Evolutionary conservation across 495 filamentous ascomycete genomes (phyloP), one percentile per base, ranked within the genome.

Genomic region (Hypoxylon trugodes): DNA sequence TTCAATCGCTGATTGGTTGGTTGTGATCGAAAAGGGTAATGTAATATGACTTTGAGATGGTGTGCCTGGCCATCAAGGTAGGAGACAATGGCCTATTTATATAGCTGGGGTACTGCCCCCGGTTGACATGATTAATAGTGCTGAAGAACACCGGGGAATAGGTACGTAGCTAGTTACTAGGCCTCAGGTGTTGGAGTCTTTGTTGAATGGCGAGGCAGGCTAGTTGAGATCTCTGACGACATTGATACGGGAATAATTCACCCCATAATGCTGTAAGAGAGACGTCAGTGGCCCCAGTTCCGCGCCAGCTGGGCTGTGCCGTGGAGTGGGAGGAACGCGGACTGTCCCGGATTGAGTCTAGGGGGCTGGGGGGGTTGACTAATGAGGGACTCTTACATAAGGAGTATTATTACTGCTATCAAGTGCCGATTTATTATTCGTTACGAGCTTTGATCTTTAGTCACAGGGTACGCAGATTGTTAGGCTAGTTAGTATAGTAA

Each of bases 61-160:
- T 61, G 32, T 21, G 26, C 21, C 22, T 45, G 61, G 22, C 59
- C 69, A 69, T 61, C 66, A 67, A 53, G 69, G 69, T 72, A 45
- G 58, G 48, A 46, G 10, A 28, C n/a, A 41, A 21, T 1, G 30
- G 32, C 22, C 13, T 66, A 65, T 71, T 60, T 71, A 71, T 70
- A 68, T 42, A 41, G n/a, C n/a, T n/a, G n/a, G n/a, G n/a, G n/a
- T n/a, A n/a, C n/a, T n/a, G n/a, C n/a, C n/a, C n/a, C n/a, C n/a
- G n/a, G n/a, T n/a, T n/a, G n/a, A n/a, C n/a, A n/a, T n/a, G n/a
- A n/a, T n/a, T n/a, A n/a, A n/a, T n/a, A n/a, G n/a, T n/a, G n/a
- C n/a, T n/a, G n/a, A n/a, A n/a, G n/a, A n/a, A n/a, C n/a, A n/a
- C n/a, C n/a, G n/a, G n/a, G n/a, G n/a, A n/a, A n/a, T n/a, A n/a